Base-by-base conservation (phyloP, 225 moss, liverwort and hornwort genomes). In the Takakia lepidozioides region DNA sequence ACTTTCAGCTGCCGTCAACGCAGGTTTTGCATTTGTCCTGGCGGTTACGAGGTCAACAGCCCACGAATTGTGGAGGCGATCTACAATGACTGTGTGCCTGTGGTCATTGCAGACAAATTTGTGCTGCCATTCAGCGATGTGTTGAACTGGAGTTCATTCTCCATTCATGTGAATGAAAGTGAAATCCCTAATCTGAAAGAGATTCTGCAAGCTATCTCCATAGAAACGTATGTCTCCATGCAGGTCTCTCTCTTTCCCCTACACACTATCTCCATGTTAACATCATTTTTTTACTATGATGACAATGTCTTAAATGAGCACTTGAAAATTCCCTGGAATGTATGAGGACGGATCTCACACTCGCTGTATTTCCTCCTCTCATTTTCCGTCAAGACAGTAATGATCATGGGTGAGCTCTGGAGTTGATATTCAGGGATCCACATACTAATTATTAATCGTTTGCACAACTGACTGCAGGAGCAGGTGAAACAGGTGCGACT, bases 111-210 rank as follows among this genome's bases (percentile, higher is more conserved):
- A 0, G 95, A 95, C 62, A 67, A 77, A 39, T 95, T 95, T 32
- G 82, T 95, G 37, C 80, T 95, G 10, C 95, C 95, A 0, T 95
- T 95, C 7, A 95, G 90, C 56, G 95, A 95, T 38, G 75, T 95
- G 16, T 71, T 95, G n/a, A 78, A 95, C 65, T 95, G 95, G 95
- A 68, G 67, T 4, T 54, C 58, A 0, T 87, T 90, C 34, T 76
- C 90, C 1, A 25, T 95, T 28, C 84, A 67, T 25, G 46, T 95
- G 10, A 47, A 68, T 24, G 90, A 95, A 70, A 54, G 54, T 1
- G 90, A 95, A 27, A 95, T 95, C 32, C 82, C 90, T 46, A 65
- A 80, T 23, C 66, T 95, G 32, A 95, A 84, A 62, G n/a, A 7
- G 2, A 80, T 90, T 38, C 49, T 95, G 30, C 72, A 85, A 48